phyloP scores from a whole-genome alignment of 345 rosid species.

The Rhizophora mangle region DNA sequence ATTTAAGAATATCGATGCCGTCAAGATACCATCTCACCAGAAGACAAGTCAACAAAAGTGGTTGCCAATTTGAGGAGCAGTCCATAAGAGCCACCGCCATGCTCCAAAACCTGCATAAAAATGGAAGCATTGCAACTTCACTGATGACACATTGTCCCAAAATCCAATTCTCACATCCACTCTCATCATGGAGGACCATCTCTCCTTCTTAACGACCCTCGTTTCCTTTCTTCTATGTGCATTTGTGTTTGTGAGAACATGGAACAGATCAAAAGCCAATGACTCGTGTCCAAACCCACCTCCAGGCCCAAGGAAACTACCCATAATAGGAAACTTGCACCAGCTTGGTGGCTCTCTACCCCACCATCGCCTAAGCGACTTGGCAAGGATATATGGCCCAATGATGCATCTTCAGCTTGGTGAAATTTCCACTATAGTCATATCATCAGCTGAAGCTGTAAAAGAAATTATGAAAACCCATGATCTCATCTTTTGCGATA shows the following conservation, averaged over 20 bases:
- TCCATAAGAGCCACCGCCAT: too few species aligned
- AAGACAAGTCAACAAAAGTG: too few species aligned
- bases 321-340: conserved; percentile 1
- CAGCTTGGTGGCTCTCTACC: conserved; percentile 2
- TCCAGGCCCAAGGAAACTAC: background rate
- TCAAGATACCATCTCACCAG: too few species aligned
- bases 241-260: background rate
- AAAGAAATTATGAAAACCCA: background rate
- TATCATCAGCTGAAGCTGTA: background rate
- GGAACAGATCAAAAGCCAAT: background rate
- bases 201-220: too few species aligned
- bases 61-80: too few species aligned
- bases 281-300: background rate
- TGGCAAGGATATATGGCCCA: background rate
- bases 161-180: too few species aligned
- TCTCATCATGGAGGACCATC: too few species aligned
- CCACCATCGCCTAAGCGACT: conserved; percentile 8
- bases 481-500: background rate
- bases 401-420: conserved; percentile 1
- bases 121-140: too few species aligned
- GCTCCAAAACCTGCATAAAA: too few species aligned
- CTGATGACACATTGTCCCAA: too few species aligned
- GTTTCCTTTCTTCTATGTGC: background rate
- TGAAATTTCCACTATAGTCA: background rate
- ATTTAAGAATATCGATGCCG: too few species aligned